Evolutionary conservation across 371 early-diverging fungal genomes (phyloP), one percentile per base, ranked within the genome.

Genomic region (Haplosporangium sp.): DNA sequence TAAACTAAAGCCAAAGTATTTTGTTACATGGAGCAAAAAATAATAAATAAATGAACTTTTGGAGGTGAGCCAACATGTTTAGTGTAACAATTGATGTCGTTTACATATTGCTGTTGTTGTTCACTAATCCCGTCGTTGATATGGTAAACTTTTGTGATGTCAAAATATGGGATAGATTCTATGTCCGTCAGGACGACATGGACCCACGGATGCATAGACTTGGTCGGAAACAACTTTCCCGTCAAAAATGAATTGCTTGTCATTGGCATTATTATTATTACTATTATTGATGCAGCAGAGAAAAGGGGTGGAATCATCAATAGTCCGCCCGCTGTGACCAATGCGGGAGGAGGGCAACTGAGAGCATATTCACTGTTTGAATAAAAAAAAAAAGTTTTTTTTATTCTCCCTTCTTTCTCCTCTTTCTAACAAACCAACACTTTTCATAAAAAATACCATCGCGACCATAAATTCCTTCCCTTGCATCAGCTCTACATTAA

Each of bases 351-450:
- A 58, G 35, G 20, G 38, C 7, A 39, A 38, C 5, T 20, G 5
- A 55, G 27, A 55, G 55, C 2, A 6, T 6, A 5, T 7, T n/a
- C 6, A 5, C 6, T n/a, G 52, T 15, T n/a, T 15, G 52, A 52
- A 52, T 15, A 10, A 5, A 37, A 17, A 7, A 38, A 9, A 9
- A 39, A 38, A 39, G 1, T 38, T 38, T 6, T n/a, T 58, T n/a
- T 56, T 19, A 53, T 53, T 53, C 53, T 20, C 50, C 42, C 7
- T 17, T 42, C 39, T 57, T 27, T 61, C 57, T 50, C n/a, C 45
- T 44, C 47, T 38, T 61, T 39, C 60, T 38, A 27, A 27, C 27
- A 27, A 27, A 27, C 27, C 27, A 27, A 27, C 27, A 27, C 27
- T 27, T 27, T 27, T 27, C 27, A 27, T 27, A 27, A 27, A 27